A percentile compares a stretch with the other conserved stretches of the same genome.
Conservation (phyloP, 331 rosid species). For the Cydonia oblonga region DNA sequence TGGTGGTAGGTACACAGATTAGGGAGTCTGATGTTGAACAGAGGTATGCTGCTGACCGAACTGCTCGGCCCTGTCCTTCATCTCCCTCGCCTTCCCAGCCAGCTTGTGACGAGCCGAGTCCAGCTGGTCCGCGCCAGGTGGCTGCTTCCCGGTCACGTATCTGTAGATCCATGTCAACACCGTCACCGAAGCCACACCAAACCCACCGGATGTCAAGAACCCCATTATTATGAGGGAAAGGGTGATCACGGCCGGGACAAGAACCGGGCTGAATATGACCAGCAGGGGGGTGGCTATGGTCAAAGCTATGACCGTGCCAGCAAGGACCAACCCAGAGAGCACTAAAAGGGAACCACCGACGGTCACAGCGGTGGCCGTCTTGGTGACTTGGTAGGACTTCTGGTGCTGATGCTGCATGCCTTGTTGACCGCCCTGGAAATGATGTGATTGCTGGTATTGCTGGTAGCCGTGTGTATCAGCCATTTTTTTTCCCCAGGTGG, state of each 20-base stretch:
- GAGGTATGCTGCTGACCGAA: constrained; percentile 35
- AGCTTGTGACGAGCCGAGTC: constrained; percentile 37
- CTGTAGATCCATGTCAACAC: constrained; percentile 54
- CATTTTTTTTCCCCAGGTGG: constrained; percentile 17
- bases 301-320: constrained; percentile 39
- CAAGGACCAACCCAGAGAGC: constrained; percentile 31
- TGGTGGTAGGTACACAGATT: background rate
- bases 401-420: constrained; percentile 6
- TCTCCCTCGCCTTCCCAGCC: constrained; percentile 45
- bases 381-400: constrained; percentile 28
- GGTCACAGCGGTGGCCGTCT: constrained; percentile 42
- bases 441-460: constrained; percentile 1
- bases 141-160: constrained; percentile 40
- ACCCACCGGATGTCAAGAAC: constrained; percentile 48
- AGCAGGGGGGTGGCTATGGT: constrained; percentile 50
- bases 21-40: no score
- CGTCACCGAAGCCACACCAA: constrained; percentile 46
- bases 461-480: constrained; percentile 11
- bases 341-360: constrained; percentile 50
- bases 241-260: constrained; percentile 41
- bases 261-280: constrained; percentile 59
- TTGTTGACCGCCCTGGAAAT: background rate
- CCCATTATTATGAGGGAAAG: constrained; percentile 33
- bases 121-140: constrained; percentile 37
- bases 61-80: constrained; percentile 42